Conservation (phyloP, 495 filamentous ascomycete genomes). For the Penicillium roqueforti region DNA sequence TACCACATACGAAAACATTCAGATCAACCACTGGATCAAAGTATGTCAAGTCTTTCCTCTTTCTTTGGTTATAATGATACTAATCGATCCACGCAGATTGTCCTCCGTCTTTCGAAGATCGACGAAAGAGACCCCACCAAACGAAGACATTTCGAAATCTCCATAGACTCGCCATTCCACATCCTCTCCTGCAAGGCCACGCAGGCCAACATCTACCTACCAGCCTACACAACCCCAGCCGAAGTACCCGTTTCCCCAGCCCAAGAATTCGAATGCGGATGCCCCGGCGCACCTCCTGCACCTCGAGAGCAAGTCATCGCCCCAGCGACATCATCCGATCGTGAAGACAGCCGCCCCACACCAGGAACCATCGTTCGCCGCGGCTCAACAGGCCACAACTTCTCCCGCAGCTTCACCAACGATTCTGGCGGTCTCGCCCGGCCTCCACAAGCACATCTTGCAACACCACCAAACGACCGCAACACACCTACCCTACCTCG, state of each 20-base stretch:
- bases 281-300: constrained; percentile 58
- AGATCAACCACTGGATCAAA: constrained; percentile 99
- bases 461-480: constrained; percentile 40
- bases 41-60: constrained; percentile 44
- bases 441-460: constrained; percentile 47
- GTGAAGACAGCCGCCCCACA: constrained; percentile 22
- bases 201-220: constrained; percentile 83
- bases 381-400: constrained; percentile 17
- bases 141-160: constrained; percentile 94
- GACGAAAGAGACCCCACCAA: constrained; percentile 78
- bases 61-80: neutral
- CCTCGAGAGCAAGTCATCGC: constrained; percentile 37
- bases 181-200: constrained; percentile 92
- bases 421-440: constrained; percentile 44
- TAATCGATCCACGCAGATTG: constrained; percentile 57
- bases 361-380: constrained; percentile 13
- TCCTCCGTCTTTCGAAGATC: constrained; percentile 88
- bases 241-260: constrained; percentile 41
- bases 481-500: constrained; percentile 32
- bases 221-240: constrained; percentile 70
- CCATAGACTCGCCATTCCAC: constrained; percentile 96
- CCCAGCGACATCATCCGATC: constrained; percentile 29
- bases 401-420: constrained; percentile 45
- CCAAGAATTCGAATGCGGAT: constrained; percentile 67
- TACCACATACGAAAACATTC: constrained; percentile 92